Conservation (phyloP, 2,329 filamentous ascomycete genomes). For the Trichoderma asperellum region DNA sequence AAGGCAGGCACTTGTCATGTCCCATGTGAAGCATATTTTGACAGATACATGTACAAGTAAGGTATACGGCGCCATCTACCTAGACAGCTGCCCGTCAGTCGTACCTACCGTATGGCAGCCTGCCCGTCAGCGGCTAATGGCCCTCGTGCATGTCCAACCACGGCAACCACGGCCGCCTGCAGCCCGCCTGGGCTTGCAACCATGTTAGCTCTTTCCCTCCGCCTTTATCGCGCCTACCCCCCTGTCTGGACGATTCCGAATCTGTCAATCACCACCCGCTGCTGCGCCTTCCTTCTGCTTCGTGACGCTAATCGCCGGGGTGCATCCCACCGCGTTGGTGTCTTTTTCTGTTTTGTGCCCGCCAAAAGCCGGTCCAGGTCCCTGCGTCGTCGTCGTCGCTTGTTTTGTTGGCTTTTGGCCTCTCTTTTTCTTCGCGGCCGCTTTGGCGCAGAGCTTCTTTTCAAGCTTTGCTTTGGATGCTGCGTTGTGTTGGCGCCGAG, state of each 20-base stretch:
- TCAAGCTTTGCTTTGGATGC: neutral
- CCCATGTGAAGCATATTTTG: neutral
- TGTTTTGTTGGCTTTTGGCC: constrained; percentile 2
- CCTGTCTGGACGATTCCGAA: constrained; percentile 15
- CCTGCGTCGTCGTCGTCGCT: neutral
- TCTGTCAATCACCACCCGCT: constrained; percentile 22
- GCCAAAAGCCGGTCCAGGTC: neutral
- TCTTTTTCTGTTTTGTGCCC: neutral
- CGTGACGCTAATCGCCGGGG: constrained; percentile 21
- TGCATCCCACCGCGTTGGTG: constrained; percentile 25
- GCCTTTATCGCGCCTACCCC: constrained; percentile 22
- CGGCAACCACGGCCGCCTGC: constrained; percentile 16
- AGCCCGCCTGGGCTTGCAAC: constrained; percentile 2
- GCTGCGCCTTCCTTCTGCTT: constrained; percentile 24
- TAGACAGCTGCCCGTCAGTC: neutral
- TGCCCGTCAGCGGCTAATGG: constrained; percentile 18
- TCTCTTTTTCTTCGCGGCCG: neutral
- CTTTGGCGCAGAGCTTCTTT: neutral
- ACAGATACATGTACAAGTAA: neutral
- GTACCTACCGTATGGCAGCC: neutral
- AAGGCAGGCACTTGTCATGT: neutral
- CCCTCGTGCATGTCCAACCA: constrained; percentile 7
- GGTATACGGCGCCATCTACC: neutral
- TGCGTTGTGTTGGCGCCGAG: neutral
- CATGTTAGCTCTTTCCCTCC: constrained; percentile 24